Base-by-base conservation (phyloP, 257 asterid species). In the Solanum virginianum region DNA sequence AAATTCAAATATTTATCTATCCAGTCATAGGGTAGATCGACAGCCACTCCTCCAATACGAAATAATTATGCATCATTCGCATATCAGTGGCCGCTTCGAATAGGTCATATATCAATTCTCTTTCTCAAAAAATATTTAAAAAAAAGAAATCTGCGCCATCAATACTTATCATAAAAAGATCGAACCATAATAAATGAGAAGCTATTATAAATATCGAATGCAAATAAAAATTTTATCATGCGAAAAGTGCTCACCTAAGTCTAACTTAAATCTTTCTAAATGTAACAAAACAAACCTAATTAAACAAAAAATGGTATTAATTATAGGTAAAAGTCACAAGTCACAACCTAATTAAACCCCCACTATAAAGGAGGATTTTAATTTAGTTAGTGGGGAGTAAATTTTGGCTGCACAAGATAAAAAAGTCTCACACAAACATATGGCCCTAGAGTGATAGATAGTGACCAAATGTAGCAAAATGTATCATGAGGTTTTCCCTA, bases 401-500 rank as follows among this genome's bases (percentile, higher is more conserved):
- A 26, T 68, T 69, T 74, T 83, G 43, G 63, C 55, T 6, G 63
- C 39, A 65, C 62, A 85, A 47, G 75, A 79, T 14, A 26, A 53
- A 47, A 49, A 85, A 47, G 54, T 45, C 12, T 51, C 69, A 75
- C 84, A 55, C 89, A 80, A 80, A 8, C 84, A 57, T 57, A n/a
- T 84, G 82, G 86, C 47, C 80, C 80, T 60, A 69, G 68, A 74
- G 18, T 63, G 26, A 57, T 22, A 63, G 83, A 45, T 80, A 57
- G 80, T 56, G 74, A 83, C 82, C 83, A 84, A 84, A 80, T 53
- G 83, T 79, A 72, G 84, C 56, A 60, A 84, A 75, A 79, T 36
- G 85, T 69, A 90, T 87, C 80, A 80, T 88, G 89, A 81, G 68
- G 86, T 69, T 81, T 69, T 47, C 87, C 81, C 85, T 84, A 81